Conservation (phyloP, 768 basidiomycete species). For the Cystoderma amianthinum region DNA sequence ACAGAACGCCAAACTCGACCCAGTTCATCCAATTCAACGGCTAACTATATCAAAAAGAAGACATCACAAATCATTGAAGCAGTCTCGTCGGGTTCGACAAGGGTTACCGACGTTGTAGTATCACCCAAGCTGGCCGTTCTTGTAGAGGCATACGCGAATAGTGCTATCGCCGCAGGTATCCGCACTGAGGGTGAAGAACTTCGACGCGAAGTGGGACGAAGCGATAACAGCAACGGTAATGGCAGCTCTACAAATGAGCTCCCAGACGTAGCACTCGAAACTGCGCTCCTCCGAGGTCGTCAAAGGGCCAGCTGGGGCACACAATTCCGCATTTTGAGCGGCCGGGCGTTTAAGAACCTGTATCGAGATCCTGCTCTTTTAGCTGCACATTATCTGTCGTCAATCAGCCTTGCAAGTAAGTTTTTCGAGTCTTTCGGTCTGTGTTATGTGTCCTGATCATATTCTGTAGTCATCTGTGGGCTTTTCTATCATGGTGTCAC, state of each 20-base stretch:
- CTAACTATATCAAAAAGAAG: slow-evolving; percentile 58
- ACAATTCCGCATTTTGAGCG: slow-evolving; percentile 92
- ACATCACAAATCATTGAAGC: slow-evolving; percentile 68
- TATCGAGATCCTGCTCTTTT: slow-evolving; percentile 92
- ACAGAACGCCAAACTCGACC: not conserved
- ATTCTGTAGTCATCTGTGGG: slow-evolving; percentile 73
- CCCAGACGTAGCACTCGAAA: slow-evolving; percentile 67
- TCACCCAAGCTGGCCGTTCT: slow-evolving; percentile 61
- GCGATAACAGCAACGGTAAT: slow-evolving; percentile 16
- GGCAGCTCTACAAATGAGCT: slow-evolving; percentile 29
- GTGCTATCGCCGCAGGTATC: slow-evolving; percentile 58
- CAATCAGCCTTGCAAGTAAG: slow-evolving; percentile 80
- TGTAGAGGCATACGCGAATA: slow-evolving; percentile 65
- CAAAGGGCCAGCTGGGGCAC: slow-evolving; percentile 82
- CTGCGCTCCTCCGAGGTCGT: slow-evolving; percentile 56
- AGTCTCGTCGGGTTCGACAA: slow-evolving; percentile 29
- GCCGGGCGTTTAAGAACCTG: slow-evolving; percentile 95
- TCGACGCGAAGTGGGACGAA: slow-evolving; percentile 21
- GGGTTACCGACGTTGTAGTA: slow-evolving; percentile 22
- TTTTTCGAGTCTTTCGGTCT: slow-evolving; percentile 10
- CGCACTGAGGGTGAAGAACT: slow-evolving; percentile 52
- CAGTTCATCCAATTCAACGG: slow-evolving; percentile 34
- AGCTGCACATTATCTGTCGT: slow-evolving; percentile 83
- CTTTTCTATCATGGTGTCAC: slow-evolving; percentile 87
- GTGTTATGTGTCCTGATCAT: slow-evolving; percentile 3